Evolutionary conservation across 176 grass and related monocot genomes (phyloP).

Genomic region (bread wheat (Triticum aestivum)): DNA sequence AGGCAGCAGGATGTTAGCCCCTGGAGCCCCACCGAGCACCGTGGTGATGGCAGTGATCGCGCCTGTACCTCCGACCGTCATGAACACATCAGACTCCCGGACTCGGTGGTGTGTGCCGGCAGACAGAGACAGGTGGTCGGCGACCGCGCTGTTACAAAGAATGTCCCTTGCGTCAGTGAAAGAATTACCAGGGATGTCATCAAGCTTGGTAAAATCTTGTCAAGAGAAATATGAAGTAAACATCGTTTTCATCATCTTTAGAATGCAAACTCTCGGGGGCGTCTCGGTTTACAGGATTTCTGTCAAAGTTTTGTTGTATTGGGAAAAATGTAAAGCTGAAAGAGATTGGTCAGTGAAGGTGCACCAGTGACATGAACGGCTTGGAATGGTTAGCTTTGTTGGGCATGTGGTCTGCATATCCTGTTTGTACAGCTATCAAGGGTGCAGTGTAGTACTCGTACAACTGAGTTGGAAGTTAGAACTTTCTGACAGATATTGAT

Average conservation of each 20-base stretch:
- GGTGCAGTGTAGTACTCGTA: not conserved
- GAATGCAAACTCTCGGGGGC: not conserved
- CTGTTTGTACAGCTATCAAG: not conserved
- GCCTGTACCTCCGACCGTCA: slow-evolving; percentile 67
- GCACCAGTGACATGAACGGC: not conserved
- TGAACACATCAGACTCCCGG: slow-evolving; percentile 53
- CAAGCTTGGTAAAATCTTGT: not conserved
- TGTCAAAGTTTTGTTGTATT: not conserved
- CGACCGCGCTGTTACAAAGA: slow-evolving; percentile 49
- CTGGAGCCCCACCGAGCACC: slow-evolving; percentile 58
- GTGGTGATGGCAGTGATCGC: slow-evolving; percentile 59
- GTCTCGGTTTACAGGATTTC: no score
- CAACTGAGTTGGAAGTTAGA: not conserved
- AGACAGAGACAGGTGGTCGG: slow-evolving; percentile 61
- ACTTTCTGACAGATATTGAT: not conserved
- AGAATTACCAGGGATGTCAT: not conserved
- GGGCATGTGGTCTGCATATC: not conserved
- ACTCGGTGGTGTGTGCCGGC: slow-evolving; percentile 39
- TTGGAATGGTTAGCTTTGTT: not conserved
- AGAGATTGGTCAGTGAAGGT: not conserved
- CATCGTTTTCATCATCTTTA: not conserved
- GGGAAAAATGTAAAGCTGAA: not conserved
- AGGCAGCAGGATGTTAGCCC: slow-evolving; percentile 67
- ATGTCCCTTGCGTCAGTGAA: not conserved
- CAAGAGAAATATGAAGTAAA: not conserved